Evolutionary conservation across 768 basidiomycete species (phyloP).

Genomic region (Agaricus bisporus): DNA sequence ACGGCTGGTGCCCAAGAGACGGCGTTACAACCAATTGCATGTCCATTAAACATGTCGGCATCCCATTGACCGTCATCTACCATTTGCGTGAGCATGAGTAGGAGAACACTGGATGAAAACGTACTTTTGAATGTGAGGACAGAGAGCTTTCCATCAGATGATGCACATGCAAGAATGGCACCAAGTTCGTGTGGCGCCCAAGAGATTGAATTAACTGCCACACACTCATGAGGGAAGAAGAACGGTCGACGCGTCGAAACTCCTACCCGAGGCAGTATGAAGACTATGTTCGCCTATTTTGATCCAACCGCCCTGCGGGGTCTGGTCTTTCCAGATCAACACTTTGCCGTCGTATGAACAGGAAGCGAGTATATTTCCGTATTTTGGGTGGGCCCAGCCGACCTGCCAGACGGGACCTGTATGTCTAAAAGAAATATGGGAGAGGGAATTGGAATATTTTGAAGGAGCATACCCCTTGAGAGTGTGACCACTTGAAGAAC

Average conservation of each 20-base stretch:
- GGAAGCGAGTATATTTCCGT: conserved; percentile 93
- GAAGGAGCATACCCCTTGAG: conserved; percentile 61
- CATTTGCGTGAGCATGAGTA: background rate
- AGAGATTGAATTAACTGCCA: conserved; percentile 87
- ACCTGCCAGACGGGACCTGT: conserved; percentile 98
- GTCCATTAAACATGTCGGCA: conserved; percentile 91
- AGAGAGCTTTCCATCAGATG: conserved; percentile 94
- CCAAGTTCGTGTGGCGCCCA: conserved; percentile 99
- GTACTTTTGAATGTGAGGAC: conserved; percentile 94
- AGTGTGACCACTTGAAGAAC: conserved; percentile 57
- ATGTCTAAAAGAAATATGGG: conserved; percentile 48
- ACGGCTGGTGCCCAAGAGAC: conserved; percentile 97
- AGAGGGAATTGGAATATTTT: background rate
- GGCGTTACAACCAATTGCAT: conserved; percentile 94
- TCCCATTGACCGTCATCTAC: conserved; percentile 96
- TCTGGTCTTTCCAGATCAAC: conserved; percentile 95
- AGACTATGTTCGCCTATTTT: conserved; percentile 94
- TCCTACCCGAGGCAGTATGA: conserved; percentile 86
- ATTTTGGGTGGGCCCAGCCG: conserved; percentile 97
- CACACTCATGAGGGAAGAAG: background rate
- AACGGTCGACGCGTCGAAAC: conserved; percentile 9
- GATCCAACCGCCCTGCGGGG: conserved; percentile 69
- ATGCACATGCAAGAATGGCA: conserved; percentile 94
- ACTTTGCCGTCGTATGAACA: conserved; percentile 98
- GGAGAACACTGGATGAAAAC: conserved; percentile 18